Evolutionary conservation across 2,329 filamentous ascomycete genomes (phyloP), one percentile per base, ranked within the genome.

Genomic region (Ophiostoma sp.): DNA sequence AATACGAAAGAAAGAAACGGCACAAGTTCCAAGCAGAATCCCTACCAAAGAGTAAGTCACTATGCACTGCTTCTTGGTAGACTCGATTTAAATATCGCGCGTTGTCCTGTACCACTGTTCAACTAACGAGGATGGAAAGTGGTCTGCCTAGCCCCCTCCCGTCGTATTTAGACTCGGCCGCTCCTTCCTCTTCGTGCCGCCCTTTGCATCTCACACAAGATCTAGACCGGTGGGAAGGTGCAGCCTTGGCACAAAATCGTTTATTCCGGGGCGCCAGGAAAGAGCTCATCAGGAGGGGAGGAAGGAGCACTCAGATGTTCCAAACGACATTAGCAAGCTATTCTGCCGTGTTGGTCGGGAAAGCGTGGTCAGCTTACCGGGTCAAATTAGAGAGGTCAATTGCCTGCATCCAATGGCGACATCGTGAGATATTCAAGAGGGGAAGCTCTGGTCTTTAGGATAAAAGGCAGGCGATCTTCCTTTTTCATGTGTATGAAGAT

Each of bases 211-310:
- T 39, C 42, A 22, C 39, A 15, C 25, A n/a, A 9, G 15, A 28
- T 66, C 63, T 48, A 48, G 63, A 48, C 63, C 39, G 22, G 63
- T 48, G 25, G 61, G 63, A 66, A 48, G 15, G 25, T 31, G 39
- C 63, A 48, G 36, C 6, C 63, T 48, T 66, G 61, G 61, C n/a
- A 28, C 22, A 11, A 25, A 28, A 8, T 17, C 2, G 36, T 25
- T 31, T 28, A 31, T 66, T 17, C n/a, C 36, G 22, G 22, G 39
- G 48, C 12, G 39, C 11, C 12, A 28, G 63, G 22, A 31, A 66
- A 48, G 63, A 45, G 63, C 33, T 25, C 63, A 45, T 12, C 22
- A 28, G 39, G 19, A 19, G 15, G 31, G 15, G 1, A 66, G 63
- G 25, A 48, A 48, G 63, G 15, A 48, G 39, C 63, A 28, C 1